Evolutionary conservation across 2,329 filamentous ascomycete species (phyloP), one percentile per base, ranked within the genome.

Genomic region (Celoporthe dispersa): DNA sequence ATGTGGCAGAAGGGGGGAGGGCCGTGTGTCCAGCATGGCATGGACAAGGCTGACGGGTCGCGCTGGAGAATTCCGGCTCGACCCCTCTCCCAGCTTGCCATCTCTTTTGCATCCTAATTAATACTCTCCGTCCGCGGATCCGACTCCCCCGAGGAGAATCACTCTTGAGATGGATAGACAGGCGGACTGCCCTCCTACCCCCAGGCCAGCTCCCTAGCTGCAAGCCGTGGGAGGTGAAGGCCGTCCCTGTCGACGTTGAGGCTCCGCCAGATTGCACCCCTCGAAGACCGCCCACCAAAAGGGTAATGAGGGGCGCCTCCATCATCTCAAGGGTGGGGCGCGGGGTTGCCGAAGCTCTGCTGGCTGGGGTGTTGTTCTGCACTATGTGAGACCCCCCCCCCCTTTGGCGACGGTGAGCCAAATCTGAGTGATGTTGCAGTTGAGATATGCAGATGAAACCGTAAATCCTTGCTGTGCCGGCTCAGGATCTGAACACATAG

Each of bases 291-390:
- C 8, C 57, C n/a, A 22, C 55, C 14, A 61, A 61, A 25, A 28
- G 65, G 65, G 57, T 25, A 61, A 61, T 37, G 55, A 61, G 65
- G 65, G 65, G 51, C 41, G 60, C 41, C 62, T 53, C 41, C 62
- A 53, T 53, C 44, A 65, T 51, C 48, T 53, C 44, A 16, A 53
- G 14, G 62, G 63, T 65, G 63, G 66, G 55, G 66, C 66, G 57
- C 66, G 66, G 66, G 66, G 66, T 67, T 67, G 39, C 66, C 66
- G 66, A 67, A 67, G 65, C 66, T 67, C 37, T 55, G 19, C 35
- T 31, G 31, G 41, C 44, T 64, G 62, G 48, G 19, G 44, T 65
- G 53, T 48, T 55, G 44, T 11, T 11, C 44, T 48, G 22, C 9
- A n/a, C 8, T 19, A 8, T 48, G 44, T 9, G 44, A 48, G 0